Percentiles rank a stretch among this genome's conserved stretches.
Conservation (phyloP, 2,329 filamentous ascomycete genomes). For the Penicillium sp. region DNA sequence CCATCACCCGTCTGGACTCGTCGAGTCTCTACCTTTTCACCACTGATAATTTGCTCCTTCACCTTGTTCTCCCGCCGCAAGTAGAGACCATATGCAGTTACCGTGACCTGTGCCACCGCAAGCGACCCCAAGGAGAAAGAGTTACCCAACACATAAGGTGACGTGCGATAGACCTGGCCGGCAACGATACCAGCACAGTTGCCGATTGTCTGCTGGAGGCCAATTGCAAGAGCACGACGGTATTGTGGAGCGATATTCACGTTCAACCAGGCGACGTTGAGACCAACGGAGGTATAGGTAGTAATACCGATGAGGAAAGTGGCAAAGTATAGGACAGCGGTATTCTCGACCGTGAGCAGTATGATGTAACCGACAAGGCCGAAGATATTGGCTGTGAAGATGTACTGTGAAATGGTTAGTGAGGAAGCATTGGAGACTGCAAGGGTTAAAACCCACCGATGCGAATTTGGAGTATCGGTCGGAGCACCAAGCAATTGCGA, state of each 20-base stretch:
- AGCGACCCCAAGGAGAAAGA: conserved; percentile 38
- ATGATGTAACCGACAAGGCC: conserved; percentile 52
- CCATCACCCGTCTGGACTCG: conserved; percentile 48
- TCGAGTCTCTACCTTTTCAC: conserved; percentile 45
- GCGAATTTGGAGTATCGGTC: conserved; percentile 40
- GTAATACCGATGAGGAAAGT: conserved; percentile 50
- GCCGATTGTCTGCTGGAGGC: conserved; percentile 48
- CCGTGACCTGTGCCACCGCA: conserved; percentile 36
- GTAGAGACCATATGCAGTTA: conserved; percentile 44
- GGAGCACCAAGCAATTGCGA: conserved; percentile 46
- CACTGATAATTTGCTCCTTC: conserved; percentile 41
- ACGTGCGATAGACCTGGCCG: conserved; percentile 45
- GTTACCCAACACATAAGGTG: conserved; percentile 38
- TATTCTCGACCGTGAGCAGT: conserved; percentile 48
- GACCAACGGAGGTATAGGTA: conserved; percentile 49
- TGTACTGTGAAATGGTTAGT: conserved; percentile 26
- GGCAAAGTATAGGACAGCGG: conserved; percentile 51
- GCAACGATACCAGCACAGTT: conserved; percentile 51
- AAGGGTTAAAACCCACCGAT: conserved; percentile 15
- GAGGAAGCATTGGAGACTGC: neutral
- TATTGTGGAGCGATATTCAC: conserved; percentile 50
- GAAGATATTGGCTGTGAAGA: conserved; percentile 41
- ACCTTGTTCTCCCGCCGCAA: conserved; percentile 41
- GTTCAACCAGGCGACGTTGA: conserved; percentile 49
- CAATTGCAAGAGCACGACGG: conserved; percentile 48